phyloP scores from a whole-genome alignment of 2,329 filamentous ascomycete species.

The Camillea tinctor region DNA sequence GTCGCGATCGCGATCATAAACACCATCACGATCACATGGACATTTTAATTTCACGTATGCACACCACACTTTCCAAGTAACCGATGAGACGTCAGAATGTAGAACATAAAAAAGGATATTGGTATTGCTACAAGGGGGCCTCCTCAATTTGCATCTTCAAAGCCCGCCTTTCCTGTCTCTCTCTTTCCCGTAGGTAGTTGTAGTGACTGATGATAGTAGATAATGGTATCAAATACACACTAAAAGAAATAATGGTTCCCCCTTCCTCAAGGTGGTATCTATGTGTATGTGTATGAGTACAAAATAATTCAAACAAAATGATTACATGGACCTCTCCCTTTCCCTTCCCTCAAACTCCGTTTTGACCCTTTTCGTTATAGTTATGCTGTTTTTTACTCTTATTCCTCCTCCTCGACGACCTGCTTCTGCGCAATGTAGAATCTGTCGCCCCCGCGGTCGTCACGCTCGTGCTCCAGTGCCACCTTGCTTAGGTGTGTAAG shows the following conservation, averaged over 20 bases:
- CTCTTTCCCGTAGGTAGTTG: background rate
- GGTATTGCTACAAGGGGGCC: background rate
- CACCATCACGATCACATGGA: too few relatives aligned
- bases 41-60: too few relatives aligned
- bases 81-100: background rate
- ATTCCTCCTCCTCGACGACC: slow-evolving; percentile 27
- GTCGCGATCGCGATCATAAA: too few relatives aligned
- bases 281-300: background rate
- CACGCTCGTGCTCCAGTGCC: slow-evolving; percentile 48
- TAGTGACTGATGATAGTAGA: background rate
- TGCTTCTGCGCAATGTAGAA: slow-evolving; percentile 29
- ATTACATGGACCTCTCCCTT: slow-evolving; percentile 3
- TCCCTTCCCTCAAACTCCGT: slow-evolving; percentile 10
- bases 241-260: background rate
- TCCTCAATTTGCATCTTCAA: background rate
- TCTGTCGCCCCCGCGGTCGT: slow-evolving; percentile 39
- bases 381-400: background rate
- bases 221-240: background rate
- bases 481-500: slow-evolving; percentile 50
- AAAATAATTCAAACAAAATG: background rate
- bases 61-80: background rate
- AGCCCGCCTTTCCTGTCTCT: background rate
- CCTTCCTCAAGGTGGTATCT: background rate
- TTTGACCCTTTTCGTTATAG: background rate
- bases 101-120: background rate